Base-by-base conservation (phyloP, 139 green algal species). In the Asterochloris sp. region DNA sequence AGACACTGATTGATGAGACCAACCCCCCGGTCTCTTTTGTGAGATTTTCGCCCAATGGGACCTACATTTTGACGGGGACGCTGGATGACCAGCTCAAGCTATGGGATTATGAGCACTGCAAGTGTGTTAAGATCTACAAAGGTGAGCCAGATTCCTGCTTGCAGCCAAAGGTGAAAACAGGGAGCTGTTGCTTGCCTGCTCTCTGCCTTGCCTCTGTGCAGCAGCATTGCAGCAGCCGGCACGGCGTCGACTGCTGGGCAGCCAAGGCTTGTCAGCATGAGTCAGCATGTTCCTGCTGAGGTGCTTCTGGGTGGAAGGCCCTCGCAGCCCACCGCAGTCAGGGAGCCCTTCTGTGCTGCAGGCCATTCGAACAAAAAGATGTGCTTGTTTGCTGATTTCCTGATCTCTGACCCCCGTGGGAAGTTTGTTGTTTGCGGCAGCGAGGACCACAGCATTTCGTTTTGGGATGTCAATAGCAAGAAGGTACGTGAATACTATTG, bases 41-140 rank as follows among this genome's bases (percentile, higher is more conserved):
- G 1, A 79, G 79, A 19, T 98, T 98, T 90, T 93, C 90, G 2
- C 96, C 96, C 77, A 98, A 98, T 79, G 93, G 91, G 64, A 84
- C 84, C 17, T 95, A 91, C 84, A 73, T 96, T 16, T 87, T 97
- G 26, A 85, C 83, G 28, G 89, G 82, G 28, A 92, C 92, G 12
- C 69, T 97, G 47, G 88, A 94, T 83, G 84, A 81, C 82, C 84
- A 82, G 60, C 38, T 94, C 19, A 86, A 87, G 47, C 79, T 98
- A 17, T 97, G 95, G 88, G 90, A 98, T 78, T 95, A 88, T 78
- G 83, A 90, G 29, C 88, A 82, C 4, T 85, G 87, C 29, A 89
- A 91, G 66, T 89, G 76, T 23, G 79, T 89, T 61, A 90, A 84
- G 54, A 29, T 83, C 16, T 89, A 89, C 80, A 80, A 29, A 74